Evolutionary conservation across 345 rosid species (phyloP).

Genomic region (Eucalyptus fibrosa): DNA sequence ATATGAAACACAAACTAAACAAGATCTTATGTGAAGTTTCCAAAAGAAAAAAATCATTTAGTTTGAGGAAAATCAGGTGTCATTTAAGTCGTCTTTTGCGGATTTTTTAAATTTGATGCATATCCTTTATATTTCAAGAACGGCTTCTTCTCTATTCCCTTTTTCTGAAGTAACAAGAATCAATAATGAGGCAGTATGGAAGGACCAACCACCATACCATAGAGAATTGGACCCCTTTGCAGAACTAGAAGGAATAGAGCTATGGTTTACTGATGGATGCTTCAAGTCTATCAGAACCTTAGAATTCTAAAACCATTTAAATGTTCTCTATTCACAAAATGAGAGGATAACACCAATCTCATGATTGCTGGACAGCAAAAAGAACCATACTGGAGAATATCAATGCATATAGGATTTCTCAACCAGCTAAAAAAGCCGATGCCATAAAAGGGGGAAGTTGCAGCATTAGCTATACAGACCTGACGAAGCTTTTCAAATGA

Average conservation of each 20-base stretch:
- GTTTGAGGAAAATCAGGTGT: background rate
- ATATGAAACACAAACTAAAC: background rate
- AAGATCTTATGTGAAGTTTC: background rate
- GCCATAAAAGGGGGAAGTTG: background rate
- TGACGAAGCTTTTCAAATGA: constrained; percentile 99
- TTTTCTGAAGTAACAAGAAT: background rate
- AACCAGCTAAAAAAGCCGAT: background rate
- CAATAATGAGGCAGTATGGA: background rate
- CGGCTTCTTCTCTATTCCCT: background rate
- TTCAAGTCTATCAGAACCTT: background rate
- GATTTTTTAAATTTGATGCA: background rate
- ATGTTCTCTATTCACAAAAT: background rate
- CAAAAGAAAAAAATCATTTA: background rate
- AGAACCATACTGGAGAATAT: background rate
- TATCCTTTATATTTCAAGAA: background rate
- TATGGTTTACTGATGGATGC: background rate
- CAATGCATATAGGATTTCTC: background rate
- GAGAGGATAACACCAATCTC: background rate
- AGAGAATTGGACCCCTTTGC: background rate
- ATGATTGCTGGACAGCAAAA: background rate
- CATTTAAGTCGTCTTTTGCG: background rate
- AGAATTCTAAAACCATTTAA: background rate
- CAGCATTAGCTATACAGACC: constrained; percentile 20
- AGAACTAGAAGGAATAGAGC: background rate
- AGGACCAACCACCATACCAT: background rate